phyloP scores from a whole-genome alignment of 139 green algal species.

The Picochlorum sp. region DNA sequence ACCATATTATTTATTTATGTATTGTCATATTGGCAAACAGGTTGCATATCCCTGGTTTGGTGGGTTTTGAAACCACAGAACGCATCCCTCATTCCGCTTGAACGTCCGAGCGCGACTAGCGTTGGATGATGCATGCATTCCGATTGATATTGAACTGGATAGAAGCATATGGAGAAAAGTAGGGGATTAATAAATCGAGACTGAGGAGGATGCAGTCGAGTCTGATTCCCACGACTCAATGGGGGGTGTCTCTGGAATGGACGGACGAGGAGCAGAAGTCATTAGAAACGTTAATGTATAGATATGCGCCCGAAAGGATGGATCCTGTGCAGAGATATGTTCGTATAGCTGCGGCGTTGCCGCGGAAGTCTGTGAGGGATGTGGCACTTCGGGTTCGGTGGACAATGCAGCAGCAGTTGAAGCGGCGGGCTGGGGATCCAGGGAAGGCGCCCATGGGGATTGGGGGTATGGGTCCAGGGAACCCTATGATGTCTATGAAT shows the following conservation, averaged over 20 bases:
- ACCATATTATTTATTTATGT: no score
- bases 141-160: no score
- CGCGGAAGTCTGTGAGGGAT: slow-evolving; percentile 58
- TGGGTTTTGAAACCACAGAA: no score
- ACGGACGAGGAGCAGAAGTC: slow-evolving; percentile 44
- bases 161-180: no score
- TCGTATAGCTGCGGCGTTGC: slow-evolving; percentile 45
- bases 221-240: not conserved
- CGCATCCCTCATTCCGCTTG: no score
- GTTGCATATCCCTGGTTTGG: no score
- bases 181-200: not conserved
- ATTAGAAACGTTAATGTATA: slow-evolving; percentile 40
- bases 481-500: slow-evolving; percentile 6
- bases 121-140: no score
- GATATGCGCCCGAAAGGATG: slow-evolving; percentile 33
- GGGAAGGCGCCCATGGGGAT: not conserved
- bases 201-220: not conserved
- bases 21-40: no score
- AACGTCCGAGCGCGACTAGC: no score
- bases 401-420: slow-evolving; percentile 35
- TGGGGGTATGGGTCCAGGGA: not conserved
- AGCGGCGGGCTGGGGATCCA: slow-evolving; percentile 23
- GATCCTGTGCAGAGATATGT: slow-evolving; percentile 50
- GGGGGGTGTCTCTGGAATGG: slow-evolving; percentile 37
- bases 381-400: slow-evolving; percentile 60